phyloP scores from a whole-genome alignment of 768 basidiomycete species.

The Calocybe cyanea region DNA sequence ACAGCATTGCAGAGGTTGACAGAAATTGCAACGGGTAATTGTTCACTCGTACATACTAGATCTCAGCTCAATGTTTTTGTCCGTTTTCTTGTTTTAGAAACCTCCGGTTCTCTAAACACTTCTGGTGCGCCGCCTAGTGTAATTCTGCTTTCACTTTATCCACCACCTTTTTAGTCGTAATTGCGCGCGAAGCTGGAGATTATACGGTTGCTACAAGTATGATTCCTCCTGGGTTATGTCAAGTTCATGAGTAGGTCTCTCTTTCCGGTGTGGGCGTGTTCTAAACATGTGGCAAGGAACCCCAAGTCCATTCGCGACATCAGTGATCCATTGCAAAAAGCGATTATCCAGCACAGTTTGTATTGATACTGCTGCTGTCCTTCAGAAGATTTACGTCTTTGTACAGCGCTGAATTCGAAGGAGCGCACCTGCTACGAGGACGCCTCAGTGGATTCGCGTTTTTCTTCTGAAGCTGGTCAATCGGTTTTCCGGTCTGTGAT shows the following conservation, averaged over 20 bases:
- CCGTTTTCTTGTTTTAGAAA: constrained; percentile 35
- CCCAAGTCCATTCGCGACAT: constrained; percentile 57
- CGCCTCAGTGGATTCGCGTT: constrained; percentile 60
- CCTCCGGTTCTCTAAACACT: constrained; percentile 62
- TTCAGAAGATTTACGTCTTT: constrained; percentile 1
- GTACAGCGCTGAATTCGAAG: constrained; percentile 60
- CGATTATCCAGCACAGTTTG: constrained; percentile 65
- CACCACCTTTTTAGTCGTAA: constrained; percentile 40
- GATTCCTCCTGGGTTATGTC: constrained; percentile 53
- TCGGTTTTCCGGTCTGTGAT: constrained; percentile 58
- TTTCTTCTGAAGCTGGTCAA: constrained; percentile 64
- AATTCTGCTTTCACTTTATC: neutral
- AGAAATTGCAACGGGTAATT: constrained; percentile 63
- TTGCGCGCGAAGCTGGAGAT: constrained; percentile 66
- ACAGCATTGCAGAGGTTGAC: constrained; percentile 64
- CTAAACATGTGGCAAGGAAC: constrained; percentile 36
- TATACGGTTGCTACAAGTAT: constrained; percentile 69
- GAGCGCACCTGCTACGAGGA: constrained; percentile 59
- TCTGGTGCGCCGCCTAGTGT: constrained; percentile 35
- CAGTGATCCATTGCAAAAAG: constrained; percentile 58
- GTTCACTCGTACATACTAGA: neutral
- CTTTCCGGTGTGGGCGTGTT: neutral
- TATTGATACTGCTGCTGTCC: neutral
- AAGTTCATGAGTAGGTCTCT: constrained; percentile 61
- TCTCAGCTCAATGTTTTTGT: neutral